Evolutionary conservation across 2,329 filamentous ascomycete genomes (phyloP).

Genomic region (Phaeomoniella chlamydospora): DNA sequence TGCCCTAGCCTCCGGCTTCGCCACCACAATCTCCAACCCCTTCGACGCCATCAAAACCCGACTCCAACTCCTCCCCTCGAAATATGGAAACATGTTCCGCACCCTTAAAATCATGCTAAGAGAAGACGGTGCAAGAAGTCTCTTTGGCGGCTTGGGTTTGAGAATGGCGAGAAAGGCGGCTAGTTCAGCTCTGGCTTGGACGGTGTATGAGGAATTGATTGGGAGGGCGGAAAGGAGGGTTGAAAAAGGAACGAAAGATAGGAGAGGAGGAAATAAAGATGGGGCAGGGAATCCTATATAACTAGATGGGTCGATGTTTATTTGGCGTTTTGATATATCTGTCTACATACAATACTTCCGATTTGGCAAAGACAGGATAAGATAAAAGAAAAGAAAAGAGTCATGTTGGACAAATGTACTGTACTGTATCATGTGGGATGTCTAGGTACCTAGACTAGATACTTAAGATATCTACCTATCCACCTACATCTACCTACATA

Average conservation of each 20-base stretch:
- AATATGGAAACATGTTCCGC: slow-evolving; percentile 70
- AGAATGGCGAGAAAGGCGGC: slow-evolving; percentile 84
- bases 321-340: too few relatives aligned
- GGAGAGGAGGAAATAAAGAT: not conserved
- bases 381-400: too few relatives aligned
- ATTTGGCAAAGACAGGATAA: too few relatives aligned
- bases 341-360: too few relatives aligned
- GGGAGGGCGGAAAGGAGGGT: slow-evolving; percentile 45
- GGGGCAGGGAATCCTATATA: not conserved
- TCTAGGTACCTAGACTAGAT: too few relatives aligned
- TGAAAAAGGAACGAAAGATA: not conserved
- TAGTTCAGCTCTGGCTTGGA: slow-evolving; percentile 94
- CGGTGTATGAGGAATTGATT: slow-evolving; percentile 86
- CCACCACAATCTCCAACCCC: slow-evolving; percentile 83
- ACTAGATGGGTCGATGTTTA: too few relatives aligned
- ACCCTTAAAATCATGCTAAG: slow-evolving; percentile 63
- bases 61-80: slow-evolving; percentile 73
- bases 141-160: slow-evolving; percentile 76
- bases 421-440: too few relatives aligned
- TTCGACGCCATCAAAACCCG: slow-evolving; percentile 95
- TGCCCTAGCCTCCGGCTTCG: slow-evolving; percentile 63
- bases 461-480: too few relatives aligned
- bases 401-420: too few relatives aligned
- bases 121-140: slow-evolving; percentile 64
- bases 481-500: too few relatives aligned